These are phyloP conservation scores for Dioscorea cayenensis DNA, from an alignment of 116 monocot genomes.

Conservation along the genomic window DNA sequence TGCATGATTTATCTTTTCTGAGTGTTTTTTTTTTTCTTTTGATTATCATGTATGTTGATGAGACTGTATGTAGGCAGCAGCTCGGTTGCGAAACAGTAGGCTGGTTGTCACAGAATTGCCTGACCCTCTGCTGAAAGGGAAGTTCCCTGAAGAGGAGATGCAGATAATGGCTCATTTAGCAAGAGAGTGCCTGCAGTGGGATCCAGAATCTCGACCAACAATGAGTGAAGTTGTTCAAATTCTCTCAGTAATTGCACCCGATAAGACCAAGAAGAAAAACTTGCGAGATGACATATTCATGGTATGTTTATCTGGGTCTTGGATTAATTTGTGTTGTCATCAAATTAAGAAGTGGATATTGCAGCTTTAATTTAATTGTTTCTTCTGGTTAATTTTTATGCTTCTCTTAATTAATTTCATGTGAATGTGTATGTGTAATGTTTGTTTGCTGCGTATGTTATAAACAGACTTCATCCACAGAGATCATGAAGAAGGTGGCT, in stretches of 20 bases:
- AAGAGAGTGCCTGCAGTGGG: slow-evolving; percentile 86
- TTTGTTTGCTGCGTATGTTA: too few relatives aligned
- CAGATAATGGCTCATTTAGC: slow-evolving; percentile 86
- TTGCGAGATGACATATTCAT: slow-evolving; percentile 17
- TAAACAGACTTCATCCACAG: too few relatives aligned
- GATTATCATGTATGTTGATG: too few relatives aligned
- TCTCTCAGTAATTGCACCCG: slow-evolving; percentile 53
- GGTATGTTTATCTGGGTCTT: slow-evolving; percentile 6
- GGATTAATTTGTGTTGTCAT: too few relatives aligned
- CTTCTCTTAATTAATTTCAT: too few relatives aligned
- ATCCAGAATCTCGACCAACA: slow-evolving; percentile 76
- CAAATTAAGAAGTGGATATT: too few relatives aligned
- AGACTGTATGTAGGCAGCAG: slow-evolving; percentile 40
- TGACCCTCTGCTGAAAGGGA: slow-evolving; percentile 73
- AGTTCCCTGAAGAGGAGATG: slow-evolving; percentile 83
- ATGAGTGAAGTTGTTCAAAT: slow-evolving; percentile 98
- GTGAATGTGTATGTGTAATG: too few relatives aligned
- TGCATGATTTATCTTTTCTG: too few relatives aligned
- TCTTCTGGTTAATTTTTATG: too few relatives aligned
- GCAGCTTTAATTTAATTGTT: too few relatives aligned
- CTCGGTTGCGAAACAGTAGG: slow-evolving; percentile 52
- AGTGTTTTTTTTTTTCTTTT: too few relatives aligned
- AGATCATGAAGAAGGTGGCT: too few relatives aligned
- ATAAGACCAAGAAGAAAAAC: slow-evolving; percentile 39
- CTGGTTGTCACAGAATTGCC: slow-evolving; percentile 64